Percentiles rank a stretch among this genome's conserved stretches.
Conservation (phyloP, 768 basidiomycete species). For the Collybia nuda region DNA sequence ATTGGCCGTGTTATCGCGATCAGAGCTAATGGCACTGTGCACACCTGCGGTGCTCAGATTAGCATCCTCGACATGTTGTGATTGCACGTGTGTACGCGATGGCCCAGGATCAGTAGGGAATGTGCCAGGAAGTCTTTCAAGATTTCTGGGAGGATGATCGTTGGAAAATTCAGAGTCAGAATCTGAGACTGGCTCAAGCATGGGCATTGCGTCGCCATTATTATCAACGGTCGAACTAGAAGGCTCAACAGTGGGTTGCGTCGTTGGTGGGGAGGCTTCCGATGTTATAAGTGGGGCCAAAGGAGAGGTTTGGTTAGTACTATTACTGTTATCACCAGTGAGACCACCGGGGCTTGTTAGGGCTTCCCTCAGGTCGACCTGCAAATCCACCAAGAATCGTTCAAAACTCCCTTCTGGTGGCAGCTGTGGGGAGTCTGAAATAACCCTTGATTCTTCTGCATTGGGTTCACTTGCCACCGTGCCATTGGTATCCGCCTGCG, state of each 20-base stretch:
- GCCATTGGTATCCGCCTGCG: conserved; percentile 4
- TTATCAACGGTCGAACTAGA: neutral
- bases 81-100: neutral
- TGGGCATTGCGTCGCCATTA: conserved; percentile 23
- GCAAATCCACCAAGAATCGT: conserved; percentile 76
- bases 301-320: neutral
- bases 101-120: conserved; percentile 7
- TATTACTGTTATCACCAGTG: neutral
- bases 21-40: neutral
- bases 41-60: neutral
- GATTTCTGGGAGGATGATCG: conserved; percentile 10
- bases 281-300: neutral
- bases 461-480: neutral
- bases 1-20: conserved; percentile 1
- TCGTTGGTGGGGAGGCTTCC: neutral
- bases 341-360: conserved; percentile 32
- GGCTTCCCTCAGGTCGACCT: conserved; percentile 67
- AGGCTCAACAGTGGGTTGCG: neutral
- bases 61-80: neutral
- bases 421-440: conserved; percentile 12
- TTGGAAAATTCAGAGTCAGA: conserved; percentile 34
- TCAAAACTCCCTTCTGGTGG: conserved; percentile 73
- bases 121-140: neutral
- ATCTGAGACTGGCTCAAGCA: conserved; percentile 32
- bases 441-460: conserved; percentile 3